phyloP scores from a whole-genome alignment of 768 basidiomycete genomes.

The Phylloporus sp. region DNA sequence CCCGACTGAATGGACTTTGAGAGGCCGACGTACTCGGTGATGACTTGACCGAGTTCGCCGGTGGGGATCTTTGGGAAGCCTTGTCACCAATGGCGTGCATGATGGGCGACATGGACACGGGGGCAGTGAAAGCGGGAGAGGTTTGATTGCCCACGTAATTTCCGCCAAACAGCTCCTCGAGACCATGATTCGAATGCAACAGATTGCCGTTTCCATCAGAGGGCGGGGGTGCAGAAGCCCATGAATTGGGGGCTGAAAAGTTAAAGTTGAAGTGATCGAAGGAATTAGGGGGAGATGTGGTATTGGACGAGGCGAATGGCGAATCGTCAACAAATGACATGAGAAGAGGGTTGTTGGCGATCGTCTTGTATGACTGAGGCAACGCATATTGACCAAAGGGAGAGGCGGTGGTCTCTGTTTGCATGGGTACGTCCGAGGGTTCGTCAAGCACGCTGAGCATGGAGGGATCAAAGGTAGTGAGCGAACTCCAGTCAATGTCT shows the following conservation, averaged over 20 bases:
- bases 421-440: conserved; percentile 52
- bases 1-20: conserved; percentile 27
- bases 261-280: conserved; percentile 43
- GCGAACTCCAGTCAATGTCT: conserved; percentile 57
- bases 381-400: conserved; percentile 47
- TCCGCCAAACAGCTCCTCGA: conserved; percentile 47
- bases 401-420: conserved; percentile 47
- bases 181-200: conserved; percentile 19
- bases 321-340: conserved; percentile 72
- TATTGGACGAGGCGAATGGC: conserved; percentile 20
- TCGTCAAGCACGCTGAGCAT: conserved; percentile 64
- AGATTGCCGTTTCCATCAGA: conserved; percentile 20
- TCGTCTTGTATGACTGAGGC: conserved; percentile 59
- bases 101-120: conserved; percentile 40
- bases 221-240: conserved; percentile 17
- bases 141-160: conserved; percentile 31
- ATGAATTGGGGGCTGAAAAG: conserved; percentile 32
- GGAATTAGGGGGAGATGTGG: conserved; percentile 16
- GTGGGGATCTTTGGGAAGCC: conserved; percentile 12
- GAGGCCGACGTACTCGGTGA: conserved; percentile 24
- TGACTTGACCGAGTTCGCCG: conserved; percentile 19
- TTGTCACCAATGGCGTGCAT: conserved; percentile 36
- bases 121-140: conserved; percentile 30
- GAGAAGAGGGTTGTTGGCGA: conserved; percentile 80
- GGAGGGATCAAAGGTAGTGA: conserved; percentile 68